phyloP scores from a whole-genome alignment of 257 asterid genomes.

The Nicotiana obtusifolia region DNA sequence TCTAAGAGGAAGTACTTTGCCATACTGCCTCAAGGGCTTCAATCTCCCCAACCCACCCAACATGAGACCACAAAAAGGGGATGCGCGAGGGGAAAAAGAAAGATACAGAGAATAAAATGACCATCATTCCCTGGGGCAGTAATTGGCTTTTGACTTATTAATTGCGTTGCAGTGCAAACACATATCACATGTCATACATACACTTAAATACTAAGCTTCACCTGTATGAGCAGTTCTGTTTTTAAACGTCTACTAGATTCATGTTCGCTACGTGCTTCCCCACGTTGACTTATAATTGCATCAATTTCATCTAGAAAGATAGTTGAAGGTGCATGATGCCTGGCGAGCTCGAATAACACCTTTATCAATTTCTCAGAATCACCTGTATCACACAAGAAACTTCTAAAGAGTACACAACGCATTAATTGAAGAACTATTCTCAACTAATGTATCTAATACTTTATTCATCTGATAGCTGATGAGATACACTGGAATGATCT shows the following conservation, averaged over 20 bases:
- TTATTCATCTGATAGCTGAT: constrained; percentile 1
- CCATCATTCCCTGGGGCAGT: background rate
- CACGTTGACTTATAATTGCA: constrained; percentile 96
- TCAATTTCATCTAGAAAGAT: constrained; percentile 97
- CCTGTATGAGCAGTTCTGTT: constrained; percentile 98
- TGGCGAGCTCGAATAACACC: constrained; percentile 93
- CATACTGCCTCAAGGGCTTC: background rate
- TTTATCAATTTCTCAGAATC: constrained; percentile 95
- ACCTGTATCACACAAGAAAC: constrained; percentile 43
- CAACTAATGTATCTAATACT: background rate
- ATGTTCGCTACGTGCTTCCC: constrained; percentile 97
- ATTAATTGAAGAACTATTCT: background rate
- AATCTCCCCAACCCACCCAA: background rate
- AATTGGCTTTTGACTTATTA: background rate
- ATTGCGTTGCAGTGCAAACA: background rate
- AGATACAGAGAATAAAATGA: background rate
- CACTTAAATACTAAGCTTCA: constrained; percentile 23
- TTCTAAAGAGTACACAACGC: background rate
- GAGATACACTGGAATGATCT: background rate
- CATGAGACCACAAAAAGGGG: background rate
- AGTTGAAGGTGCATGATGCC: constrained; percentile 98
- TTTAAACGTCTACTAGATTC: constrained; percentile 98
- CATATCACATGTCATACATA: constrained; percentile 1
- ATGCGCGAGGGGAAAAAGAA: background rate
- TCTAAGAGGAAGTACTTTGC: background rate